phyloP scores from a whole-genome alignment of 306 rosid species.

The Canavalia ensiformis region DNA sequence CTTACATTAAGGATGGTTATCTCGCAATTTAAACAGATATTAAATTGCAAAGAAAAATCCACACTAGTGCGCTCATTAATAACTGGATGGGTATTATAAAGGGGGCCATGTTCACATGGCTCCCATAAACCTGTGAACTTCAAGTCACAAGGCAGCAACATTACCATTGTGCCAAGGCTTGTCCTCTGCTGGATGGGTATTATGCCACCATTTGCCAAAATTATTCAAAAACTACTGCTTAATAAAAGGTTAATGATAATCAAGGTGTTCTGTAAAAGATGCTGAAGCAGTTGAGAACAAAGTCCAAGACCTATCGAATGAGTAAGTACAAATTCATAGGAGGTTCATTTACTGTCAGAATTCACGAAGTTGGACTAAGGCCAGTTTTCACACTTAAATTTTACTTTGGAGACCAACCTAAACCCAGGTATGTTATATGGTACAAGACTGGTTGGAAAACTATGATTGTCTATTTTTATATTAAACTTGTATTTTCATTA shows the following conservation, averaged over 20 bases:
- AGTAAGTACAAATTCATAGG: slow-evolving; percentile 16
- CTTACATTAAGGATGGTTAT: slow-evolving; percentile 61
- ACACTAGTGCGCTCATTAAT: background rate
- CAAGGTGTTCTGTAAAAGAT: background rate
- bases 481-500: background rate
- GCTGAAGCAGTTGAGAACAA: background rate
- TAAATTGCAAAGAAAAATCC: slow-evolving; percentile 13
- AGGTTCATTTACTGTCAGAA: background rate
- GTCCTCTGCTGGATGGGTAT: too few species aligned
- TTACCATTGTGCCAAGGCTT: background rate
- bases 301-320: background rate
- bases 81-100: background rate
- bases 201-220: background rate
- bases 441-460: background rate
- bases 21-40: slow-evolving; percentile 7
- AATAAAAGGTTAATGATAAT: slow-evolving; percentile 12
- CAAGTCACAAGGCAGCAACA: background rate
- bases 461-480: background rate
- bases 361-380: slow-evolving; percentile 16
- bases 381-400: background rate
- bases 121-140: background rate
- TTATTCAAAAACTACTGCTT: background rate
- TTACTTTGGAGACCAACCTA: background rate
- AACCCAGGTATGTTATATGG: background rate
- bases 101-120: too few species aligned